Evolutionary conservation across 371 early-diverging fungal genomes (phyloP).

Genomic region (Circinella minor): DNA sequence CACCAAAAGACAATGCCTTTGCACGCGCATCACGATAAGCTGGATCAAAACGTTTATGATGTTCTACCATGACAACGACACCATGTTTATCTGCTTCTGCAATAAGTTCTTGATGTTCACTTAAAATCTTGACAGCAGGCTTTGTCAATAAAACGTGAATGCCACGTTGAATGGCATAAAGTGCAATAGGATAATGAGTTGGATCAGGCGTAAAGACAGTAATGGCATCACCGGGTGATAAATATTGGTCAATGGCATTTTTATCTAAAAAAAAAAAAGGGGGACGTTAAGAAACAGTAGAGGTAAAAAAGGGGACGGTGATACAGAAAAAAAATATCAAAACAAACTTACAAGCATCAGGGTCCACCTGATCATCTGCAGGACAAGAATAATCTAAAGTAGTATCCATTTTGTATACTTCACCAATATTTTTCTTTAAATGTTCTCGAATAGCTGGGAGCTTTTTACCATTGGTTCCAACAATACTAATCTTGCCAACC

Average conservation of each 20-base stretch:
- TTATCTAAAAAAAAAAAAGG: slow-evolving; percentile 30
- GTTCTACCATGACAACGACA: slow-evolving; percentile 50
- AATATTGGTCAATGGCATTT: slow-evolving; percentile 41
- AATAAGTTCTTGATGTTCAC: slow-evolving; percentile 42
- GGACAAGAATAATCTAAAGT: slow-evolving; percentile 34
- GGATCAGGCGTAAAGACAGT: slow-evolving; percentile 61
- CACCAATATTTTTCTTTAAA: slow-evolving; percentile 32
- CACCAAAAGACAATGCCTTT: slow-evolving; percentile 33
- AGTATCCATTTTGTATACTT: slow-evolving; percentile 39
- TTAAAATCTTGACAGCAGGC: slow-evolving; percentile 50
- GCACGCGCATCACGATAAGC: slow-evolving; percentile 39
- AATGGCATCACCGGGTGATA: slow-evolving; percentile 50
- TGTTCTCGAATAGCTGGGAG: slow-evolving; percentile 36
- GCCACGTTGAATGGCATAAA: slow-evolving; percentile 48
- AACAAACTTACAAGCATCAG: slow-evolving; percentile 34
- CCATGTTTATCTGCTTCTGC: slow-evolving; percentile 38
- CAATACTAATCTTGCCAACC: slow-evolving; percentile 37
- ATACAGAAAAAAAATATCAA: not conserved
- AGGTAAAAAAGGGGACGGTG: not conserved
- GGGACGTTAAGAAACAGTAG: not conserved
- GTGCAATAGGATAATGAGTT: slow-evolving; percentile 51
- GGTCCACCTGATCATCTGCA: slow-evolving; percentile 33
- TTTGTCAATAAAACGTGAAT: slow-evolving; percentile 56
- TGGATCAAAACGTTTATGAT: slow-evolving; percentile 61
- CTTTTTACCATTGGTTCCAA: slow-evolving; percentile 53